These are phyloP conservation scores for Lecanicillium sp. DNA, from an alignment of 2,329 filamentous ascomycete genomes.

Conservation along the genomic window DNA sequence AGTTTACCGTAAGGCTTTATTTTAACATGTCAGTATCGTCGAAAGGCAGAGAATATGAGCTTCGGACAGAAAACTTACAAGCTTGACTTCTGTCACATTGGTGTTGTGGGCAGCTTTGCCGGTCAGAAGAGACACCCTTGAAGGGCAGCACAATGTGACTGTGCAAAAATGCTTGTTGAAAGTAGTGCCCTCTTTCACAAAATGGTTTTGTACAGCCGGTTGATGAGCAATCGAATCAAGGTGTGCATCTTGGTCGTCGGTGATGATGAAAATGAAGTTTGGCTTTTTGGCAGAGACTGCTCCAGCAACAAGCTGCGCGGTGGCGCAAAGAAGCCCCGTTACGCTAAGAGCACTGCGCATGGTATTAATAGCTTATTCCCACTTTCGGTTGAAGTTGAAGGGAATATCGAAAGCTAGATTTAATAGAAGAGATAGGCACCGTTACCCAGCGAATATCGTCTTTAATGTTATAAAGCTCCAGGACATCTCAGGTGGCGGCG, in stretches of 20 bases:
- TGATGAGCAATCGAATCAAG: conserved; percentile 53
- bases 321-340: not conserved
- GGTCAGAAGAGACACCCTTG: conserved; percentile 53
- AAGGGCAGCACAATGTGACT: conserved; percentile 56
- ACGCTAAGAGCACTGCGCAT: no score
- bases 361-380: no score
- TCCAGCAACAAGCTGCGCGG: not conserved
- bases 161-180: conserved; percentile 57
- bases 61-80: no score
- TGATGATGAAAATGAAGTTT: conserved; percentile 58
- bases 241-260: conserved; percentile 58
- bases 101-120: conserved; percentile 51
- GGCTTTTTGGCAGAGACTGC: conserved; percentile 17
- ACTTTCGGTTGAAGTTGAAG: no score
- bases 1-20: conserved; percentile 36
- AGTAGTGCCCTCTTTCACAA: conserved; percentile 47
- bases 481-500: no score
- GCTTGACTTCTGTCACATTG: conserved; percentile 45
- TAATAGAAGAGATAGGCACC: no score
- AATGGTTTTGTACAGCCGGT: conserved; percentile 43
- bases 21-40: no score
- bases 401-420: no score
- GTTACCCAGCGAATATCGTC: no score
- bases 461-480: no score
- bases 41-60: no score